These are phyloP conservation scores for Zasmidium citrigriseum DNA, from an alignment of 2,329 filamentous ascomycete genomes.

Conservation along the genomic window DNA sequence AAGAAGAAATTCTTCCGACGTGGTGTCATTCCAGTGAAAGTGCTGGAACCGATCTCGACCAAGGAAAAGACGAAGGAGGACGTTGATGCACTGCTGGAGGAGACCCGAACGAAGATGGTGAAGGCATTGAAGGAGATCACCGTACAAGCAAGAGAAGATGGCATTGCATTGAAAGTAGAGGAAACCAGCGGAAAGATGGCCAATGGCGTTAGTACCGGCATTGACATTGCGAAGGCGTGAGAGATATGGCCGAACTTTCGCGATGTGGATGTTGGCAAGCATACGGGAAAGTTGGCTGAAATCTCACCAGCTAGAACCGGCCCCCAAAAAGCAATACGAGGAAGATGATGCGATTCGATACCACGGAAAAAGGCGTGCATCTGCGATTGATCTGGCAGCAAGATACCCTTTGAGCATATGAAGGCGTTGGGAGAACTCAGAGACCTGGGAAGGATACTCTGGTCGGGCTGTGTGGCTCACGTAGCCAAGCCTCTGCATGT, in stretches of 20 bases:
- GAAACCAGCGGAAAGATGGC: slow-evolving; percentile 11
- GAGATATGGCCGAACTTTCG: not conserved
- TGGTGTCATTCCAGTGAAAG: slow-evolving; percentile 62
- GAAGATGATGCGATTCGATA: not conserved
- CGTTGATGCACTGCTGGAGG: slow-evolving; percentile 70
- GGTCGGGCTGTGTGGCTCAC: not conserved
- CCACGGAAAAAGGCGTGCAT: not conserved
- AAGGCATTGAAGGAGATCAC: slow-evolving; percentile 53
- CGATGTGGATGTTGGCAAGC: too few relatives aligned
- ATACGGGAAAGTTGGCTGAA: too few relatives aligned
- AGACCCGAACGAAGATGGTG: slow-evolving; percentile 75
- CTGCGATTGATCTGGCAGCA: not conserved
- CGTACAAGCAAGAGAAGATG: slow-evolving; percentile 29
- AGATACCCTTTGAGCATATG: not conserved
- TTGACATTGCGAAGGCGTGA: slow-evolving; percentile 15
- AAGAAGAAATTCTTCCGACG: slow-evolving; percentile 44
- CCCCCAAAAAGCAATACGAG: too few relatives aligned
- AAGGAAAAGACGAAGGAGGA: slow-evolving; percentile 71
- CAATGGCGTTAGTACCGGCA: slow-evolving; percentile 21
- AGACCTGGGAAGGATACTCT: not conserved
- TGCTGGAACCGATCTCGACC: slow-evolving; percentile 79
- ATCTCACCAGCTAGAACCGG: too few relatives aligned
- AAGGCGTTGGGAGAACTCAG: not conserved
- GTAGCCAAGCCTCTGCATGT: not conserved
- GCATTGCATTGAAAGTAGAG: slow-evolving; percentile 19